Conservation (phyloP, 2,329 filamentous ascomycete species). For the Davidsoniella eucalypti region DNA sequence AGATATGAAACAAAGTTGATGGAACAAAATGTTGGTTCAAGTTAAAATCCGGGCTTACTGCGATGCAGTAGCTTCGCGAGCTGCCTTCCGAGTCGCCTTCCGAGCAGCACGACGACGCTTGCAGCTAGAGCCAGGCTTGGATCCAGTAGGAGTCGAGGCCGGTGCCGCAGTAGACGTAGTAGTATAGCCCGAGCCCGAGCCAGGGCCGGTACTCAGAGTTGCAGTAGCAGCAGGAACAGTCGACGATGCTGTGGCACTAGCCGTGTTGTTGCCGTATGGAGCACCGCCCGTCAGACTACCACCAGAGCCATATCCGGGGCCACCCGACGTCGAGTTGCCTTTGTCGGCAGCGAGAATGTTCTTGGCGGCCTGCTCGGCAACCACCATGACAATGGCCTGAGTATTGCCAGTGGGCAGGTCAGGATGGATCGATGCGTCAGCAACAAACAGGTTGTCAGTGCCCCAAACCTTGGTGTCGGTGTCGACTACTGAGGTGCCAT, state of each 20-base stretch:
- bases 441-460: constrained; percentile 51
- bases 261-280: neutral
- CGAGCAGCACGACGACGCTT: constrained; percentile 8
- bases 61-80: neutral
- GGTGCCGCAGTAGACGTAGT: neutral
- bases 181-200: neutral
- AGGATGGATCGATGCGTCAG: constrained; percentile 53
- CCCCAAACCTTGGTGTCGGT: constrained; percentile 47
- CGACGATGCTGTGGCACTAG: neutral
- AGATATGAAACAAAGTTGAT: constrained; percentile 2
- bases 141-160: neutral
- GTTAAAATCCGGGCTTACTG: no score
- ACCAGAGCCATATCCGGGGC: neutral
- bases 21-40: neutral
- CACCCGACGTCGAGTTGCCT: neutral
- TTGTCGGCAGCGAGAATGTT: constrained; percentile 11
- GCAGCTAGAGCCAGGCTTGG: neutral
- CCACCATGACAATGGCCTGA: constrained; percentile 45
- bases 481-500: constrained; percentile 44
- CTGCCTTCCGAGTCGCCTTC: neutral
- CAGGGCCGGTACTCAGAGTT: neutral
- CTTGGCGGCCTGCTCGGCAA: constrained; percentile 43
- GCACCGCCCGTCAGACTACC: neutral
- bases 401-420: constrained; percentile 55
- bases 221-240: neutral